Percentiles rank a stretch among this genome's conserved stretches.
These are phyloP conservation scores for Amanita pseudoporphyria DNA, from an alignment of 768 basidiomycete genomes.

Conservation along the genomic window DNA sequence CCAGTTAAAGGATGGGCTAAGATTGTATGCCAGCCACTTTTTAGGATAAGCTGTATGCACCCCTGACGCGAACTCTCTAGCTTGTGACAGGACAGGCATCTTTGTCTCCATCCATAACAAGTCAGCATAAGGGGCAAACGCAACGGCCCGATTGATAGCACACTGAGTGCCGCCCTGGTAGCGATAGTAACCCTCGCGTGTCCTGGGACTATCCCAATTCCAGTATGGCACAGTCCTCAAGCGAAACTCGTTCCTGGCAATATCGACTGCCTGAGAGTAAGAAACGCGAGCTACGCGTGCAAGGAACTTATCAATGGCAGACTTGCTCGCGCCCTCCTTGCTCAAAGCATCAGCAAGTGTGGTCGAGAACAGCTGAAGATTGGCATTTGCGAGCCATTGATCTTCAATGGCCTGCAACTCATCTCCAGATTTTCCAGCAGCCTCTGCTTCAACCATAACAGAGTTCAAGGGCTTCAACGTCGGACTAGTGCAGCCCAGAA, in stretches of 20 bases:
- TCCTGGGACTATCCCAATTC: conserved; percentile 92
- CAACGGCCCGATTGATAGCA: conserved; percentile 84
- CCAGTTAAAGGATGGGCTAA: conserved; percentile 93
- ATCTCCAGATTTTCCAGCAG: conserved; percentile 67
- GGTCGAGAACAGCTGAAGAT: conserved; percentile 69
- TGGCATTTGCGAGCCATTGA: conserved; percentile 71
- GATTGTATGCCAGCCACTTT: conserved; percentile 95
- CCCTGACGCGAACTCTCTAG: conserved; percentile 83
- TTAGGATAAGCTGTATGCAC: conserved; percentile 76
- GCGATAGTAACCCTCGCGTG: conserved; percentile 93
- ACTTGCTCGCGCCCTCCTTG: conserved; percentile 42
- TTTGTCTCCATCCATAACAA: conserved; percentile 96
- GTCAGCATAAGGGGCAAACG: conserved; percentile 92
- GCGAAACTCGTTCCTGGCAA: conserved; percentile 76
- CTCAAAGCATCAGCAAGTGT: conserved; percentile 59
- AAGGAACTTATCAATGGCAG: conserved; percentile 51
- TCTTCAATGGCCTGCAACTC: conserved; percentile 86
- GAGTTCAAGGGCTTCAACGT: conserved; percentile 58
- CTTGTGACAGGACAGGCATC: conserved; percentile 86
- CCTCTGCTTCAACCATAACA: conserved; percentile 80
- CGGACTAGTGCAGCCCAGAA: conserved; percentile 83
- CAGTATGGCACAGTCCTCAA: conserved; percentile 72
- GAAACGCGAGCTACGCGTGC: conserved; percentile 58
- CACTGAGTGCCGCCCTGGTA: conserved; percentile 97
- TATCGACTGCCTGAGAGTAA: conserved; percentile 54